Percentiles rank a stretch among this genome's conserved stretches.
phyloP scores from a whole-genome alignment of 306 rosid species.

The apple (Malus domestica) region ASM211411v1 NC_041797.1:37223001-37223500 shows the following conservation, averaged over 20 bases:
- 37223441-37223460: no score
- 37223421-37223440: no score
- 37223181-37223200: constrained; percentile 39
- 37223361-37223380: background rate
- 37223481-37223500: no score
- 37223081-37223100: background rate
- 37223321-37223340: background rate
- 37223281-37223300: background rate
- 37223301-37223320: background rate
- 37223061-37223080: background rate
- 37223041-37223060: background rate
- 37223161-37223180: background rate
- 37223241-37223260: constrained; percentile 77
- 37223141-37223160: background rate
- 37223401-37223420: no score
- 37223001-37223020: background rate
- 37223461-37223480: no score
- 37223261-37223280: background rate
- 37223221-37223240: constrained; percentile 94
- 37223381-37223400: no score
- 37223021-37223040: background rate
- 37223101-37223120: background rate
- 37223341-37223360: background rate
- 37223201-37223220: constrained; percentile 74
- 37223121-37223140: background rate